Evolutionary conservation across 192 early-diverging fungal genomes (phyloP).

Genomic region (Cladochytrium replicatum): DNA sequence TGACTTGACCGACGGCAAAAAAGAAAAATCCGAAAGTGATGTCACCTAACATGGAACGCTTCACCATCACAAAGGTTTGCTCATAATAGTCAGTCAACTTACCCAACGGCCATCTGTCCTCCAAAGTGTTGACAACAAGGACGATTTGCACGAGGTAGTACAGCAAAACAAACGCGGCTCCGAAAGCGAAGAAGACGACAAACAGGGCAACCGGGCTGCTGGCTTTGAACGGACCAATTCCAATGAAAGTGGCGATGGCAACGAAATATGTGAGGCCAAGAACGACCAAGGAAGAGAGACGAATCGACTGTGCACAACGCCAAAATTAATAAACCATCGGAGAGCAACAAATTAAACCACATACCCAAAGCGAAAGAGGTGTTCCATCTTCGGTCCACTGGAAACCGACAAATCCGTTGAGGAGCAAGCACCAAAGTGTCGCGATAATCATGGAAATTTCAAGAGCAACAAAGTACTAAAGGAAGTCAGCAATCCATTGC

Average conservation of each 20-base stretch:
- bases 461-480: constrained; percentile 74
- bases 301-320: constrained; percentile 53
- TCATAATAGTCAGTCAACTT: constrained; percentile 1
- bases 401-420: constrained; percentile 94
- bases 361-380: constrained; percentile 85
- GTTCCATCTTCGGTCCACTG: constrained; percentile 97
- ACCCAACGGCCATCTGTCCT: constrained; percentile 94
- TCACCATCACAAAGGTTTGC: constrained; percentile 2
- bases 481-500: constrained; percentile 6
- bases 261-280: constrained; percentile 71
- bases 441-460: constrained; percentile 74
- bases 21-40: constrained; percentile 82
- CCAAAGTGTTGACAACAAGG: constrained; percentile 87
- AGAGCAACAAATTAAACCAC: constrained; percentile 1
- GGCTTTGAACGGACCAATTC: constrained; percentile 50
- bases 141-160: constrained; percentile 87
- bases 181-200: constrained; percentile 81
- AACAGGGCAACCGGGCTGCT: constrained; percentile 63
- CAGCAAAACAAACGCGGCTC: constrained; percentile 66
- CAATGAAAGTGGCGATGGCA: constrained; percentile 72
- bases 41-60: constrained; percentile 38
- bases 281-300: constrained; percentile 69
- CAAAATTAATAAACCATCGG: not conserved
- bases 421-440: constrained; percentile 83
- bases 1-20: constrained; percentile 76